phyloP scores from a whole-genome alignment of 2,329 filamentous ascomycete genomes.

The Apiospora phragmitis region DNA sequence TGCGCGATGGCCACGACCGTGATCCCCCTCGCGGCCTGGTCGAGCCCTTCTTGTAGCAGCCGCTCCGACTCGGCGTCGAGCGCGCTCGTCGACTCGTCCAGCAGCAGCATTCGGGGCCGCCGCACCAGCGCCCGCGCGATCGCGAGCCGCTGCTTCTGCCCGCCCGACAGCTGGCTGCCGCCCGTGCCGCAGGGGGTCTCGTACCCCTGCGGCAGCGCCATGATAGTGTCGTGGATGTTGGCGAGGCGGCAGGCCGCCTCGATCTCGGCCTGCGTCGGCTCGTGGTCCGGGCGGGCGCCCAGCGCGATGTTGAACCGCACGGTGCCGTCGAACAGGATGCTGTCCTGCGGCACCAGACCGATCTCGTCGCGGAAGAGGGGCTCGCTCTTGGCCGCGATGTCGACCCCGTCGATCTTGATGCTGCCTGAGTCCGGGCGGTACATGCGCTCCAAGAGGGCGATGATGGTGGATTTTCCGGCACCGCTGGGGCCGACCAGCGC shows the following conservation, averaged over 20 bases:
- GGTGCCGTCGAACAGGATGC: conserved; percentile 57
- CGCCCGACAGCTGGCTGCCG: conserved; percentile 73
- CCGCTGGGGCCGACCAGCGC: conserved; percentile 48
- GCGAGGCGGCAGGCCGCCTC: conserved; percentile 66
- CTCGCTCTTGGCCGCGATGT: conserved; percentile 44
- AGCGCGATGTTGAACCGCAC: conserved; percentile 57
- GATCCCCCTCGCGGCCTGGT: conserved; percentile 53
- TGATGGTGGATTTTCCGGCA: conserved; percentile 49
- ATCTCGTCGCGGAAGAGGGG: conserved; percentile 52
- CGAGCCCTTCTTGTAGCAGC: conserved; percentile 66
- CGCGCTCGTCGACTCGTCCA: conserved; percentile 81
- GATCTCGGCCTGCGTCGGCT: conserved; percentile 60
- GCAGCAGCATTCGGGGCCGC: conserved; percentile 69
- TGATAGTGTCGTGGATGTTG: conserved; percentile 70
- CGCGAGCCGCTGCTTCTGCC: conserved; percentile 75
- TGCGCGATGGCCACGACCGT: conserved; percentile 62
- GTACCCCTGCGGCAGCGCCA: conserved; percentile 63
- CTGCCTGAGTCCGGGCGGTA: conserved; percentile 51
- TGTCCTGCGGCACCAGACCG: conserved; percentile 59
- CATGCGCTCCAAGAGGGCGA: conserved; percentile 52
- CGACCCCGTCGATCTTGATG: conserved; percentile 51
- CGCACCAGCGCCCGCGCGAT: conserved; percentile 77
- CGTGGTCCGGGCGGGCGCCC: conserved; percentile 53
- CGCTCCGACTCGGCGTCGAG: conserved; percentile 71
- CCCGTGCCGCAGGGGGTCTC: conserved; percentile 69